Base-by-base conservation (phyloP, 495 filamentous ascomycete genomes). In the Aspergillus biplanus region DNA sequence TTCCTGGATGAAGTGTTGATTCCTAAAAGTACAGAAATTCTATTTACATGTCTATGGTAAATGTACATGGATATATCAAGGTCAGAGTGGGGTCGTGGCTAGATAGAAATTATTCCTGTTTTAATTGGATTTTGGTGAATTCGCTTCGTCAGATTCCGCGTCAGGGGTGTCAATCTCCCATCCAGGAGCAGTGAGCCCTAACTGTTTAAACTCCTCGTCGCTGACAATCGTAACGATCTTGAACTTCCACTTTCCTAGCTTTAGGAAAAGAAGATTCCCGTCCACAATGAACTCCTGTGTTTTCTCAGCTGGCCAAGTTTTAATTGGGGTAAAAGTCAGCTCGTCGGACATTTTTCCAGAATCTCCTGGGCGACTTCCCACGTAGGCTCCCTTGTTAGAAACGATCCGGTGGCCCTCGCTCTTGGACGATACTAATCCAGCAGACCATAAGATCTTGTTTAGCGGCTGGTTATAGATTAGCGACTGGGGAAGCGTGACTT, bases 191-290 rank as follows among this genome's bases (percentile, higher is more conserved):
- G 69, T 75, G 31, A 82, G 64, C 0, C 80, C 80, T 49, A 67
- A 62, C 39, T 69, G 60, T 37, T 77, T 77, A 62, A 80, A 97
- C 54, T 91, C 87, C 61, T 88, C 82, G 69, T 96, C 90, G 62
- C 81, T 81, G 15, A 96, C 78, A 62, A 96, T 82, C 64, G 88
- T 77, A 52, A 96, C 80, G 50, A 93, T 75, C 55, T 87, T 86
- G 37, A 95, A 75, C 69, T 92, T 93, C 82, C 90, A 89, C 74
- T 96, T 96, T 35, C 92, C 92, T 34, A 85, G 74, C 66, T 92
- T 84, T 21, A 96, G 73, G 61, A 96, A 83, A 48, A 96, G 70
- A 6, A 88, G 63, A 44, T 85, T 76, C 37, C 75, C 87, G 44
- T 87, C 85, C 16, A 91, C 80, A 21, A 95, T 70, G 66, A 85